phyloP scores from a whole-genome alignment of 2,329 filamentous ascomycete species.

The Xylariaceae sp. region DNA sequence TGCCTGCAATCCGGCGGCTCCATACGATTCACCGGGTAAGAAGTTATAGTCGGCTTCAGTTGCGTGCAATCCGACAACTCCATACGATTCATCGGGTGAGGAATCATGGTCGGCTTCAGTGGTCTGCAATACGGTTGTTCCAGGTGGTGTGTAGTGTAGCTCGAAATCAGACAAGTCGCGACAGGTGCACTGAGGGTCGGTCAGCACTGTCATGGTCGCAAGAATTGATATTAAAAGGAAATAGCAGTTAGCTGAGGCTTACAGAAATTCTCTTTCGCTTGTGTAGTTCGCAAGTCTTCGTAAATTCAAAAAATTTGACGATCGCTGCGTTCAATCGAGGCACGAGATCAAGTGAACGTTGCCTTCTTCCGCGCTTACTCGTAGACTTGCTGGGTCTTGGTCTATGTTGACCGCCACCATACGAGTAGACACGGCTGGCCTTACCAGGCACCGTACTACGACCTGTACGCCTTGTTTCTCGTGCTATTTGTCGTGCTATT shows the following conservation, averaged over 20 bases:
- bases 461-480: not conserved
- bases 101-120: no score
- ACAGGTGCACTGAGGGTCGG: conserved; percentile 28
- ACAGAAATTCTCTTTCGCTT: conserved; percentile 28
- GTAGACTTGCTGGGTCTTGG: conserved; percentile 13
- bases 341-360: conserved; percentile 23
- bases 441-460: conserved; percentile 22
- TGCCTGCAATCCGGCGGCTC: no score
- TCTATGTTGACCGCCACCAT: conserved; percentile 17
- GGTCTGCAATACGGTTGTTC: no score
- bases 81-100: no score
- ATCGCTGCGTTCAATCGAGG: no score
- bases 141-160: conserved; percentile 18
- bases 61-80: no score
- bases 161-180: conserved; percentile 30
- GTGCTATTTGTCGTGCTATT: no score
- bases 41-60: no score
- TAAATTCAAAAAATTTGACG: conserved; percentile 18
- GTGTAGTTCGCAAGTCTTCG: conserved; percentile 27
- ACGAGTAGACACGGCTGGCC: conserved; percentile 23
- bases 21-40: no score
- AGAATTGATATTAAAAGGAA: not conserved
- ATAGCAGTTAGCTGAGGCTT: conserved; percentile 9
- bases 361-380: conserved; percentile 25
- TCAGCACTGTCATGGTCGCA: conserved; percentile 12